Conservation (phyloP, 1,284 basidiomycete genomes). For the Apiotrichum gamsii region DNA sequence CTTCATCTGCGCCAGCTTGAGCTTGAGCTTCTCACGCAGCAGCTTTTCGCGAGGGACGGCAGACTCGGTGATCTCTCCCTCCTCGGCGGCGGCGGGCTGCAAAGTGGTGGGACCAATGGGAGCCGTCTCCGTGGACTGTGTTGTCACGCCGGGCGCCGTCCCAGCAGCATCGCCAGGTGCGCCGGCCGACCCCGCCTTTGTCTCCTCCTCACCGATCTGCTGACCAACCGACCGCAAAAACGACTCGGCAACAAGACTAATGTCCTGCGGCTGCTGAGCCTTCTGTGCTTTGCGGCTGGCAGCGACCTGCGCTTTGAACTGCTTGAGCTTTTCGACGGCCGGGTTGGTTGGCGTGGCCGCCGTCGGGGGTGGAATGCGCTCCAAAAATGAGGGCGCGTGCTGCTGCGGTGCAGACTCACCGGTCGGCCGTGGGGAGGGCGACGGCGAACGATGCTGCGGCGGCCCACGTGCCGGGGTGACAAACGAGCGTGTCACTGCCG, state of each 20-base stretch:
- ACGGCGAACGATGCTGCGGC: too few species aligned
- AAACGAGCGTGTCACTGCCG: too few species aligned
- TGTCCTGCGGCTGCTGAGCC: neutral
- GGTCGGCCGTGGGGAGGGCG: too few species aligned
- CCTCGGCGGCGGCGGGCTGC: conserved; percentile 1
- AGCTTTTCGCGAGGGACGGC: neutral
- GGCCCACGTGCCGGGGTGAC: too few species aligned
- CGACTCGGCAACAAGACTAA: conserved; percentile 7
- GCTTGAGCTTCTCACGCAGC: conserved; percentile 9
- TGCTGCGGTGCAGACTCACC: too few species aligned
- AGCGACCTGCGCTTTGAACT: conserved; percentile 17
- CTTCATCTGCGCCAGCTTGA: neutral
- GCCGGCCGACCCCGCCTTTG: too few species aligned
- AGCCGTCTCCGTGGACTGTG: neutral
- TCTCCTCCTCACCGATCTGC: too few species aligned
- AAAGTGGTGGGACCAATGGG: neutral
- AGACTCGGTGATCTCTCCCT: conserved; percentile 1
- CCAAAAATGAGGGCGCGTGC: too few species aligned
- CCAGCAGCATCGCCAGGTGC: too few species aligned
- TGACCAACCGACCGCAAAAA: conserved; percentile 3
- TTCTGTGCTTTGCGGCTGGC: conserved; percentile 2
- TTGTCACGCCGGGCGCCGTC: neutral
- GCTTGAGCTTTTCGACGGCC: conserved; percentile 17
- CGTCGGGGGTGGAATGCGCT: too few species aligned
- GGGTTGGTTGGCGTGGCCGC: neutral